Evolutionary conservation across 257 asterid genomes (phyloP), one percentile per base, ranked within the genome.

Genomic region (Euphrasia confusa): DNA sequence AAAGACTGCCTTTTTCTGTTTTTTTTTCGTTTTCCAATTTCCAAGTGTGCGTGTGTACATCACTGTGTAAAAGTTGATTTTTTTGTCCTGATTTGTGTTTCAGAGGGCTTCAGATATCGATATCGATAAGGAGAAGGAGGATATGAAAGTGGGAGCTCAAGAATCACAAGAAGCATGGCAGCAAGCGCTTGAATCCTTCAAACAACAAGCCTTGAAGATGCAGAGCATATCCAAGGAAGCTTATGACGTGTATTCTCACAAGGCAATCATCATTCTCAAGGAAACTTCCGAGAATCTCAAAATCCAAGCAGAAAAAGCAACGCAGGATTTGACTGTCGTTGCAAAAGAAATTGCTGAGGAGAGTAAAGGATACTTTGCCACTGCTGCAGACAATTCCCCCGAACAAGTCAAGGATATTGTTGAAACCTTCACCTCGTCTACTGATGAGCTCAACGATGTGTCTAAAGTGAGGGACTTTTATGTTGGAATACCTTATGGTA

Each of bases 401-500:
- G 92, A 85, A 75, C 78, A 77, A 2, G 81, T 88, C 61, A 88
- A 81, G 76, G 96, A 81, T 76, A 81, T 89, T 66, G 89, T 89
- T 28, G 89, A 84, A 68, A 82, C 94, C 30, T 82, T 82, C 70
- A 71, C 82, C 71, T 72, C 85, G 56, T 81, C 95, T 18, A 30
- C 70, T 28, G 86, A 83, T 70, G 87, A 79, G 68, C 59, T 79
- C 13, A 75, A 68, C 4, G 88, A 88, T 5, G 64, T 78, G 21
- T 78, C 87, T 12, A 75, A 81, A 80, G 74, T 85, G 63, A 86
- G 82, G 27, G 96, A 88, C 67, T 85, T 85, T 64, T 75, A 83
- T 67, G 78, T 88, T 52, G 95, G 96, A 65, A 81, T 88, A 75
- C 96, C 96, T 54, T 88, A 88, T 66, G 96, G 96, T 88, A 76